Evolutionary conservation across 2,329 filamentous ascomycete genomes (phyloP).

Genomic region (Penicillium digitatum): DNA sequence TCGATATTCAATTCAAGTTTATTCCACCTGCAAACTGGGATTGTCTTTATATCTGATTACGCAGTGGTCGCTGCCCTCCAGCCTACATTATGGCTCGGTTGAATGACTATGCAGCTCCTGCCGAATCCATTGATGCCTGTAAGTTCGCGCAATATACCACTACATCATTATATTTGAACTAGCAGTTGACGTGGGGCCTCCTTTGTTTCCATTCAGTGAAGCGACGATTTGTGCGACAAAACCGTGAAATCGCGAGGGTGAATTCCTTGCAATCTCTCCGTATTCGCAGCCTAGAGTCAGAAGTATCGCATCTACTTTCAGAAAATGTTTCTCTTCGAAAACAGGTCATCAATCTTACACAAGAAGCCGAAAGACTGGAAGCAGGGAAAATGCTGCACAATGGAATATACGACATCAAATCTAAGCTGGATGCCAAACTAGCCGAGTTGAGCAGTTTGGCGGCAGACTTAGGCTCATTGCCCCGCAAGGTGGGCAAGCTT

Average conservation of each 20-base stretch:
- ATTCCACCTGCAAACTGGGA: background rate
- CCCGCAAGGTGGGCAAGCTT: conserved; percentile 28
- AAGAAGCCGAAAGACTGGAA: conserved; percentile 50
- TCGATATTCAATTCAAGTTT: background rate
- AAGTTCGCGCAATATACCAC: conserved; percentile 23
- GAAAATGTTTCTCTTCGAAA: conserved; percentile 60
- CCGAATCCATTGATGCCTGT: conserved; percentile 49
- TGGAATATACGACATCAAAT: conserved; percentile 51
- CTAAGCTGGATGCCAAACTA: conserved; percentile 54
- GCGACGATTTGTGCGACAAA: conserved; percentile 61
- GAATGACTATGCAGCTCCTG: conserved; percentile 45
- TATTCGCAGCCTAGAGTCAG: conserved; percentile 61
- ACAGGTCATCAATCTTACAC: conserved; percentile 55
- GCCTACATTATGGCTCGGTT: conserved; percentile 45
- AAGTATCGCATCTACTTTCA: conserved; percentile 56
- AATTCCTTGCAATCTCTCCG: conserved; percentile 63
- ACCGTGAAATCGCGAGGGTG: conserved; percentile 61
- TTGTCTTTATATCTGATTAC: background rate
- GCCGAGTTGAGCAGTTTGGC: conserved; percentile 54
- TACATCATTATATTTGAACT: background rate
- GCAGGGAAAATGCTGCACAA: conserved; percentile 44
- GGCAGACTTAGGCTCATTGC: conserved; percentile 50
- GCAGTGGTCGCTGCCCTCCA: conserved; percentile 7
- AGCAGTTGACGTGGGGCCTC: conserved; percentile 7
- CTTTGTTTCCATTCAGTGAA: conserved; percentile 48